Evolutionary conservation across 2,329 filamentous ascomycete species (phyloP), one percentile per base, ranked within the genome.

Genomic region (Fonsecaea multimorphosa): DNA sequence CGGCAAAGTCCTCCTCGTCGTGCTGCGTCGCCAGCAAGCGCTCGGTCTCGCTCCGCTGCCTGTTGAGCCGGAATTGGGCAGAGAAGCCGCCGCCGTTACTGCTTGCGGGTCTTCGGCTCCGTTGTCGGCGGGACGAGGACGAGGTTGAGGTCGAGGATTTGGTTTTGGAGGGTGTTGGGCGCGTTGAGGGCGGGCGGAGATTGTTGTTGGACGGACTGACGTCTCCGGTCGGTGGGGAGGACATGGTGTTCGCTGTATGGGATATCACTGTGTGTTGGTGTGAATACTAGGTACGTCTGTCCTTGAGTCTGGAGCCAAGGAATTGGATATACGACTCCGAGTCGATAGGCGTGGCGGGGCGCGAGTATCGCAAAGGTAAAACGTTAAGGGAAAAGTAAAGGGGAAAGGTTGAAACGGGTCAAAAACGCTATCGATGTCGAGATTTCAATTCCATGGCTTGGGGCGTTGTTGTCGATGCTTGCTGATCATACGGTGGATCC

Each of bases 1-100:
- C 72, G 34, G 70, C 71, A 29, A 65, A 60, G 32, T 69, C 67
- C 49, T 71, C 68, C 57, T 66, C 64, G 49, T 66, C 67, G 51
- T 66, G 58, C 55, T 65, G 64, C 3, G 78, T 62, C 34, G 66
- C 66, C 22, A 68, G 63, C 38, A 68, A 34, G 7, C 62, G 64
- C 31, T 68, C 67, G 11, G 61, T 66, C 61, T 68, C 63, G 29
- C 52, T 62, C 19, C 66, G 55, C 31, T 68, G 66, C 14, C 62
- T 54, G 36, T 68, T 64, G 29, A 68, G 59, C 7, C 66, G 66
- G 55, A 63, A 68, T 44, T 65, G 58, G 8, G 14, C 51, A 31
- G 58, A 63, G 55, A 59, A 60, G 12, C 19, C 38, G 11, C 38
- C n/a, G 7, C 16, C 12, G 38, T 3, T n/a, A n/a, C n/a, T n/a